phyloP scores from a whole-genome alignment of 345 rosid species.

The Boechera stricta region DNA sequence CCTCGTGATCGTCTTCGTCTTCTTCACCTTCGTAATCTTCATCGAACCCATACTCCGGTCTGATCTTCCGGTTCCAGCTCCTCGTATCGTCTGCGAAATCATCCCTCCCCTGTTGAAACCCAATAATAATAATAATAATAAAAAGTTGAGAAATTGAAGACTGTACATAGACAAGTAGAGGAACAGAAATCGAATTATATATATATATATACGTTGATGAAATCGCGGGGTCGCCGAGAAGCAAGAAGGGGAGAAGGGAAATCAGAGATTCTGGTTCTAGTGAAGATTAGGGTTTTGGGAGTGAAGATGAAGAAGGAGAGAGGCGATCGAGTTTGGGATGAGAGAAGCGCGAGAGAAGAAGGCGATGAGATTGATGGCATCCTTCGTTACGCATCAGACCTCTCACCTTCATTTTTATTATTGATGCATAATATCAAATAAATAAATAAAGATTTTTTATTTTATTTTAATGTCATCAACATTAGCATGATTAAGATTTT shows the following conservation, averaged over 20 bases:
- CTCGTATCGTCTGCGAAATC: constrained; percentile 56
- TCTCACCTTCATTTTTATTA: no score
- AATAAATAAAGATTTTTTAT: no score
- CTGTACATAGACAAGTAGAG: not conserved
- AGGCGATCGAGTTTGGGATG: constrained; percentile 25
- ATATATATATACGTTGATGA: constrained; percentile 32
- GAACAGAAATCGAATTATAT: not conserved
- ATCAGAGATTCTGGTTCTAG: constrained; percentile 17
- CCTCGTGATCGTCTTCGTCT: constrained; percentile 67
- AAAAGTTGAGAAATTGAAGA: not conserved
- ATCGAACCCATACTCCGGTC: constrained; percentile 47
- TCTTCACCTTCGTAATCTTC: constrained; percentile 48
- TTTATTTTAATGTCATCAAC: no score
- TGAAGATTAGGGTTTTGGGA: constrained; percentile 35
- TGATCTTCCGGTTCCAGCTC: constrained; percentile 75
- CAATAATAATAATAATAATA: not conserved
- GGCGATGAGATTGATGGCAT: constrained; percentile 48
- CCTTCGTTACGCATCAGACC: constrained; percentile 38
- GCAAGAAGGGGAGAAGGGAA: constrained; percentile 31
- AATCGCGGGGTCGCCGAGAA: constrained; percentile 47
- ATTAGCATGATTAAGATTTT: no score
- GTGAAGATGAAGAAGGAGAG: constrained; percentile 26
- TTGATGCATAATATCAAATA: no score
- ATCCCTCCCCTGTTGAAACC: constrained; percentile 44
- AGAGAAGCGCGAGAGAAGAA: constrained; percentile 33